These are phyloP conservation scores for Closterium sp. DNA, from an alignment of 139 green algal species.

Conservation along the genomic window DNA sequence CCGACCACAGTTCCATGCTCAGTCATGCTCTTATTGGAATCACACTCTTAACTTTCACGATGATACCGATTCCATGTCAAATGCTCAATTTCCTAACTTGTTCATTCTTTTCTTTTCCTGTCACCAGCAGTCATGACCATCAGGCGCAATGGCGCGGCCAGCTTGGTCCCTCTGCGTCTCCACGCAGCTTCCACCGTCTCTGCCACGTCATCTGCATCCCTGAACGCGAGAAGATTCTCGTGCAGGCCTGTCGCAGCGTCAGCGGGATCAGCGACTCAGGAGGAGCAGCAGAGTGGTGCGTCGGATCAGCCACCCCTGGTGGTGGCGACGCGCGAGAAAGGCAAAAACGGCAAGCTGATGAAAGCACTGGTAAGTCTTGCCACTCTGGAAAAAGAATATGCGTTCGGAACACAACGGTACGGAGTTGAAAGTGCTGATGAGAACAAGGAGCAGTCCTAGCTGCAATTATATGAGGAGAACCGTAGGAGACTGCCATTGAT, in stretches of 20 bases:
- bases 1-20: not conserved
- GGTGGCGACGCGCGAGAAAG: constrained; percentile 21
- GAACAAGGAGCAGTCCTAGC: too few species aligned
- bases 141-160: not conserved
- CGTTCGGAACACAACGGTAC: too few species aligned
- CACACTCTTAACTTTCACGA: too few species aligned
- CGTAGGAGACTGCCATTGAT: too few species aligned
- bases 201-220: not conserved
- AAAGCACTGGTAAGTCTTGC: not conserved
- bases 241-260: not conserved
- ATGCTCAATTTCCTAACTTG: too few species aligned
- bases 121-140: not conserved
- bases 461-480: too few species aligned
- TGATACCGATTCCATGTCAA: too few species aligned
- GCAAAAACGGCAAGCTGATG: constrained; percentile 31
- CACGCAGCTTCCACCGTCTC: not conserved
- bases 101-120: too few species aligned
- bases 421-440: too few species aligned
- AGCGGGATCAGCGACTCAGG: not conserved
- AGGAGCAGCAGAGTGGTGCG: not conserved
- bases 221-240: not conserved
- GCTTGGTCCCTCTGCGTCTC: not conserved
- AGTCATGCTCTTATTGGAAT: not conserved
- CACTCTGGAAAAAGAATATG: not conserved
- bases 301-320: not conserved